Conservation (phyloP, 2,329 filamentous ascomycete genomes). For the Chaetomiaceae sp. region DNA sequence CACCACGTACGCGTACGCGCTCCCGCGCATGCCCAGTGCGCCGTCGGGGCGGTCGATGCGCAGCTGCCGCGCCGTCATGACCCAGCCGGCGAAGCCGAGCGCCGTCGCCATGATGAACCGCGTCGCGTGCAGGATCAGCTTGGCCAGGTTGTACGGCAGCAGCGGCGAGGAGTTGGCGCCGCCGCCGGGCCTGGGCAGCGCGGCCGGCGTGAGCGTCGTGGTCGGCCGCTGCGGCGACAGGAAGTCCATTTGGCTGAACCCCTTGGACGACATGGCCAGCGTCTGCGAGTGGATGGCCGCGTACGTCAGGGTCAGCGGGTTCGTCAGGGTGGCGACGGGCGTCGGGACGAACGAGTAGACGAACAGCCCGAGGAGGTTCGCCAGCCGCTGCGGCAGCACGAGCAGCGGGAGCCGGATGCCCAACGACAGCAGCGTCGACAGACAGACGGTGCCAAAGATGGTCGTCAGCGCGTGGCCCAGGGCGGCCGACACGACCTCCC, state of each 20-base stretch:
- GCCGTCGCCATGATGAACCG: slow-evolving; percentile 85
- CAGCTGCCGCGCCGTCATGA: slow-evolving; percentile 78
- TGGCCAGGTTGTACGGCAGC: slow-evolving; percentile 84
- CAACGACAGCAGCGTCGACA: slow-evolving; percentile 76
- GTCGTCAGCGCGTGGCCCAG: slow-evolving; percentile 75
- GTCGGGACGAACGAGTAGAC: slow-evolving; percentile 71
- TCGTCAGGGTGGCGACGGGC: slow-evolving; percentile 77
- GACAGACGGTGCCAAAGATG: slow-evolving; percentile 85
- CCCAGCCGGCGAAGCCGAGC: slow-evolving; percentile 94
- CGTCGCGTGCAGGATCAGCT: slow-evolving; percentile 84
- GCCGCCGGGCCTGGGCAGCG: slow-evolving; percentile 33
- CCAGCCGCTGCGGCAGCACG: slow-evolving; percentile 66
- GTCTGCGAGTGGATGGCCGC: slow-evolving; percentile 88
- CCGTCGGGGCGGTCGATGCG: slow-evolving; percentile 50
- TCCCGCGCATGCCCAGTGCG: slow-evolving; percentile 61
- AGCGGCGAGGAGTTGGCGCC: slow-evolving; percentile 45
- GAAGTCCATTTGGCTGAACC: slow-evolving; percentile 75
- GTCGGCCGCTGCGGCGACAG: slow-evolving; percentile 67
- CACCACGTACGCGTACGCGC: slow-evolving; percentile 89
- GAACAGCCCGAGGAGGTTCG: slow-evolving; percentile 57
- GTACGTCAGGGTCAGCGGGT: slow-evolving; percentile 87
- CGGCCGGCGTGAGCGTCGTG: slow-evolving; percentile 59
- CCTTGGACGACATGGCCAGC: slow-evolving; percentile 68
- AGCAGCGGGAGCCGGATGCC: slow-evolving; percentile 79
- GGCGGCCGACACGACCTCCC: slow-evolving; percentile 76